Percentiles rank a stretch among this genome's conserved stretches.
Conservation (phyloP, 495 filamentous ascomycete genomes). For the Tetracladium setigerum region DNA sequence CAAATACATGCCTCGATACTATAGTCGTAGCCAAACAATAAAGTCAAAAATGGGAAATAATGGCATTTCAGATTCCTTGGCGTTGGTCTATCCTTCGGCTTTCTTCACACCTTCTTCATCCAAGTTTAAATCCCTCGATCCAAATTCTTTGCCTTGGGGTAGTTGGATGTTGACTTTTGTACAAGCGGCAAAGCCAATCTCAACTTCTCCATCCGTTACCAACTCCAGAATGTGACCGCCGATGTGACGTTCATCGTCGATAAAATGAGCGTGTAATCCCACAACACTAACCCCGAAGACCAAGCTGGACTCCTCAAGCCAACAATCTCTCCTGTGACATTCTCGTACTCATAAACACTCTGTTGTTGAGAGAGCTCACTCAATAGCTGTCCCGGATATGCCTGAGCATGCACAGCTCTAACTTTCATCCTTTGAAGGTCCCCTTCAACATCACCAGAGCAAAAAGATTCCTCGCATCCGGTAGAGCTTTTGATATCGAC, state of each 20-base stretch:
- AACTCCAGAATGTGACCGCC: conserved; percentile 44
- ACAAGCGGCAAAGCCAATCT: conserved; percentile 25
- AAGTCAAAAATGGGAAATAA: too few species aligned
- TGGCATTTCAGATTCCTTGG: too few species aligned
- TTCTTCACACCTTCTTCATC: conserved; percentile 25
- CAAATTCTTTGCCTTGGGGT: conserved; percentile 35
- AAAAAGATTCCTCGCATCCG: conserved; percentile 31
- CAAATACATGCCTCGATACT: too few species aligned
- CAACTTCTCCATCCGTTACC: conserved; percentile 30
- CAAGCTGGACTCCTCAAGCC: conserved; percentile 42
- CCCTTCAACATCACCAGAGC: conserved; percentile 32
- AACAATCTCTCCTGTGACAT: conserved; percentile 34
- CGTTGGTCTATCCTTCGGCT: conserved; percentile 22
- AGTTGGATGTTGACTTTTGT: conserved; percentile 30
- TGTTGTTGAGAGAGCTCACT: conserved; percentile 34
- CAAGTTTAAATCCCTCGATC: conserved; percentile 29
- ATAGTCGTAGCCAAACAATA: too few species aligned
- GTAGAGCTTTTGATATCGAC: conserved; percentile 29
- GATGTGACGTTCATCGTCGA: conserved; percentile 30
- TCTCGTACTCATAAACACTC: conserved; percentile 26
- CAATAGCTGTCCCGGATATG: conserved; percentile 28
- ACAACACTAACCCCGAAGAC: conserved; percentile 40
- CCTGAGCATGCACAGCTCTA: conserved; percentile 30
- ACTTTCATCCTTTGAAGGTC: conserved; percentile 28
- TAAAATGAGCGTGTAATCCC: conserved; percentile 45